phyloP scores from a whole-genome alignment of 1,139 yeast species.

The Yamadazyma conglobata region DNA sequence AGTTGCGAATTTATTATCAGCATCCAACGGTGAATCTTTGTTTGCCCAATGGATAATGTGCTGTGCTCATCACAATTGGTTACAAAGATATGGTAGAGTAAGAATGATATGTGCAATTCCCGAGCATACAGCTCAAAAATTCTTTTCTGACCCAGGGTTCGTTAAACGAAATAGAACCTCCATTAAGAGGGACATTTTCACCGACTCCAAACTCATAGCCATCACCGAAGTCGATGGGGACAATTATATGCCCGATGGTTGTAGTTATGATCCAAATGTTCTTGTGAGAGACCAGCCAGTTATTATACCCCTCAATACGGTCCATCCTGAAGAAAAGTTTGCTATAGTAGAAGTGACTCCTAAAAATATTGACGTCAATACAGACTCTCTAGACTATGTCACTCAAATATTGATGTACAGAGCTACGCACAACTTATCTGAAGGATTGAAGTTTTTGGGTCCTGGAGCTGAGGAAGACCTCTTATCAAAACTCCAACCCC shows the following conservation, averaged over 20 bases:
- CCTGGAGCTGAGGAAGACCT: conserved; percentile 81
- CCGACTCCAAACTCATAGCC: conserved; percentile 53
- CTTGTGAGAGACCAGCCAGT: conserved; percentile 39
- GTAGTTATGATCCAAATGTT: conserved; percentile 36
- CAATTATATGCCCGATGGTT: conserved; percentile 23
- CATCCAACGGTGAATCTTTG: conserved; percentile 57
- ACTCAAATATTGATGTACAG: conserved; percentile 61
- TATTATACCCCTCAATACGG: conserved; percentile 21
- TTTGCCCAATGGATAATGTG: conserved; percentile 77
- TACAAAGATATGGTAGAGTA: conserved; percentile 70
- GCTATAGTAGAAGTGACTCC: conserved; percentile 64
- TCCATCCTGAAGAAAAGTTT: conserved; percentile 25
- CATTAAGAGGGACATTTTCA: conserved; percentile 56
- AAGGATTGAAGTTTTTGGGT: conserved; percentile 57
- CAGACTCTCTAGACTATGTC: conserved; percentile 65
- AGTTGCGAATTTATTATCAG: conserved; percentile 57
- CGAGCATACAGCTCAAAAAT: conserved; percentile 56
- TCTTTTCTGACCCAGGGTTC: conserved; percentile 49
- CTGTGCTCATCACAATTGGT: conserved; percentile 69
- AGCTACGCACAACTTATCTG: conserved; percentile 33
- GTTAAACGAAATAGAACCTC: conserved; percentile 54
- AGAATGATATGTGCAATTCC: conserved; percentile 65
- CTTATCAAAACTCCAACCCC: conserved; percentile 17
- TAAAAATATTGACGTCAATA: conserved; percentile 32
- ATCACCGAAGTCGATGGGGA: conserved; percentile 27